Evolutionary conservation across 1,284 basidiomycete species (phyloP).

Genomic region (Puccinia polysora): DNA sequence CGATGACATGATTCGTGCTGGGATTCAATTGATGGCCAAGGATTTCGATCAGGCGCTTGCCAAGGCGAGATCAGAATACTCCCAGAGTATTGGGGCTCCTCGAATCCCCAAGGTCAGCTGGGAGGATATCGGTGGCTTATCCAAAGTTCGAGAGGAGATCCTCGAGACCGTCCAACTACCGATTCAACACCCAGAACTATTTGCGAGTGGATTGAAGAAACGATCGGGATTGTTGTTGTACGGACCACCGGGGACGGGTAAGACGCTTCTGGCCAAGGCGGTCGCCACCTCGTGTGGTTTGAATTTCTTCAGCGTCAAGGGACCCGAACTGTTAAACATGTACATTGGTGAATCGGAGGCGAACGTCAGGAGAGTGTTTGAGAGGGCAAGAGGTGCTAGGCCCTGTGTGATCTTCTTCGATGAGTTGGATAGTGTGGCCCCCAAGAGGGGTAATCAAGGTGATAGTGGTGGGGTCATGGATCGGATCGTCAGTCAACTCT

Average conservation of each 20-base stretch:
- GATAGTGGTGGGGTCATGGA: conserved; percentile 58
- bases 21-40: conserved; percentile 61
- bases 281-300: conserved; percentile 56
- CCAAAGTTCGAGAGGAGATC: conserved; percentile 83
- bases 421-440: conserved; percentile 56
- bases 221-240: conserved; percentile 67
- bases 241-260: conserved; percentile 56
- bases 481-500: conserved; percentile 55
- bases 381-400: conserved; percentile 55
- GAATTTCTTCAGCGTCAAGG: conserved; percentile 57
- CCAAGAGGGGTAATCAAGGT: conserved; percentile 56
- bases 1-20: conserved; percentile 53
- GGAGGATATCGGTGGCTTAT: conserved; percentile 95
- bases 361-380: conserved; percentile 56
- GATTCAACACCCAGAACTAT: conserved; percentile 87
- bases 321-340: conserved; percentile 57
- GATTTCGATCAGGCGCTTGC: conserved; percentile 73
- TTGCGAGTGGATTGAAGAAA: conserved; percentile 88
- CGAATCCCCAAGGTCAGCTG: conserved; percentile 94
- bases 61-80: conserved; percentile 74
- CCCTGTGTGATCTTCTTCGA: conserved; percentile 57
- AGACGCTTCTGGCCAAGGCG: conserved; percentile 56
- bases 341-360: conserved; percentile 57
- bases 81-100: conserved; percentile 89
- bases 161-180: conserved; percentile 95